Base-by-base conservation (phyloP, 352 stramenopile genomes). In the Peronospora farinosa region DNA sequence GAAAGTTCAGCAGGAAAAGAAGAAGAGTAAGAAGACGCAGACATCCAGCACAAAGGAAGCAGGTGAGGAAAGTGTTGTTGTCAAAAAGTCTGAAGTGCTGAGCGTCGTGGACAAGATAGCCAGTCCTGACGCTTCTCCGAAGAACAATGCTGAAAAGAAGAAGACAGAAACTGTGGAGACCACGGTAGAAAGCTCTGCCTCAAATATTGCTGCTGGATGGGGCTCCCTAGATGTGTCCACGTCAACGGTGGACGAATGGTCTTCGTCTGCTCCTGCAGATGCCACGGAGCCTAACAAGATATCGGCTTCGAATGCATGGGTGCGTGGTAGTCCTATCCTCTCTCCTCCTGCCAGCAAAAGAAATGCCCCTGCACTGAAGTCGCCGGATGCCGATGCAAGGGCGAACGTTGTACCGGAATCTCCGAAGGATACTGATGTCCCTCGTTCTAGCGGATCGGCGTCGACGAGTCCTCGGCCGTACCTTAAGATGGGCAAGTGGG, bases 401-500 rank as follows among this genome's bases (percentile, higher is more conserved):
- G 55, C 74, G n/a, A 84, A 65, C 0, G 63, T 81, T 39, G 58
- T 77, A 13, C 74, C 79, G 16, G 74, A 64, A 2, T 88, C 79
- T 25, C 76, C 77, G 9, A 88, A 87, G 59, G 77, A 90, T 19
- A 78, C 77, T 47, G 69, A 73, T 27, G 58, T 72, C 10, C 62
- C 74, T 47, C 72, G 52, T 42, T 49, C 63, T 2, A 37, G 27
- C 5, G 60, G 73, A 27, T 54, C 65, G 12, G 54, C 51, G 12
- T 77, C 72, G 21, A 68, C 58, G 0, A 88, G 77, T 42, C 80
- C 80, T 40, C 86, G 86, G 36, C 74, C 77, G 49, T 91, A 91
- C 56, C 67, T 93, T 3, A 89, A 88, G 54, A 81, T 93, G 61
- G 83, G 83, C 47, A 85, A 84, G 44, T 93, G 83, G 83, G 83